Percentiles rank a stretch among this genome's conserved stretches.
Conservation (phyloP, 352 stramenopile species). For the Halophytophthora polymorphica region DNA sequence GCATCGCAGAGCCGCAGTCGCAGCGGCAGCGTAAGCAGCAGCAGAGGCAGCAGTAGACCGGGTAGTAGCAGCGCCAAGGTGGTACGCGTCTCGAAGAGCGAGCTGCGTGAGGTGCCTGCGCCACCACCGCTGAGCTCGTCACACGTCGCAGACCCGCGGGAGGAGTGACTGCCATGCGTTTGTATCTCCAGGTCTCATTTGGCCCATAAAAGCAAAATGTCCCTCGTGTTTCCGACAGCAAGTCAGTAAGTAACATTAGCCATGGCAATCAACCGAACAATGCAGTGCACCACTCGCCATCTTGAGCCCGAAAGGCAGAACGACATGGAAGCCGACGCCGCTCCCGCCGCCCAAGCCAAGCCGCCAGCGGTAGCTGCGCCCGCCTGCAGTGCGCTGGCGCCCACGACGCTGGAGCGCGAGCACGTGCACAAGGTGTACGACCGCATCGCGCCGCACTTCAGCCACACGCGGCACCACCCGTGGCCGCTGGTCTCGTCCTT, state of each 20-base stretch:
- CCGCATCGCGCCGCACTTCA: slow-evolving; percentile 81
- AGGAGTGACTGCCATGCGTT: too few species aligned
- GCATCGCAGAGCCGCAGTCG: slow-evolving; percentile 43
- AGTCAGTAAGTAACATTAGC: too few species aligned
- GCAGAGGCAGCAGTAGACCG: too few species aligned
- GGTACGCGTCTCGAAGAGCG: slow-evolving; percentile 64
- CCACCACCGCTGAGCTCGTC: slow-evolving; percentile 19
- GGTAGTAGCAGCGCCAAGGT: slow-evolving; percentile 30
- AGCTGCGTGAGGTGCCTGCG: slow-evolving; percentile 52
- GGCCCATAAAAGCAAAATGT: too few species aligned
- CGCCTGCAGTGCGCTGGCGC: slow-evolving; percentile 23
- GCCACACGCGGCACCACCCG: slow-evolving; percentile 75
- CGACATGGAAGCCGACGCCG: too few species aligned
- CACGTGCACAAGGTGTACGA: slow-evolving; percentile 87
- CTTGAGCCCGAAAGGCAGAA: too few species aligned
- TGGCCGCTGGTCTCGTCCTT: slow-evolving; percentile 79
- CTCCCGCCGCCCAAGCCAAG: too few species aligned
- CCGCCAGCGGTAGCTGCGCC: slow-evolving; percentile 2
- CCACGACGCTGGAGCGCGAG: slow-evolving; percentile 64
- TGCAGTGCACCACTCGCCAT: too few species aligned
- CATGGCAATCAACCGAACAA: too few species aligned
- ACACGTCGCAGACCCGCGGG: slow-evolving; percentile 21
- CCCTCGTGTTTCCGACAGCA: too few species aligned
- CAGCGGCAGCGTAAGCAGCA: slow-evolving; percentile 7
- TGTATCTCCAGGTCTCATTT: too few species aligned